phyloP scores from a whole-genome alignment of 306 rosid species.

The Fragaria nilgerrensis region DNA sequence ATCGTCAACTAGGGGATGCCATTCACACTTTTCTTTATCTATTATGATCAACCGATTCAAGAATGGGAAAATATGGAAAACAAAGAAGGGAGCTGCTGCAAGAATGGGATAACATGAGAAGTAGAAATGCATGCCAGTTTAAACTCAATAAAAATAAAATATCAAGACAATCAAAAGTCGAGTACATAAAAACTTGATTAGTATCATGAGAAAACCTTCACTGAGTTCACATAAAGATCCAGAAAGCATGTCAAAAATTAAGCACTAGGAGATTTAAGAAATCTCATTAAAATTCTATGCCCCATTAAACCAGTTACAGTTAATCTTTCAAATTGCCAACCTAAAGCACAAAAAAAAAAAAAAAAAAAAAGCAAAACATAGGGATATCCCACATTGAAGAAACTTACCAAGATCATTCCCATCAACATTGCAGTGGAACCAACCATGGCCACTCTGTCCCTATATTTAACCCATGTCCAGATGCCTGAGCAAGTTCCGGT shows the following conservation, averaged over 20 bases:
- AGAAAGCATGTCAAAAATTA: neutral
- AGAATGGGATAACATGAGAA: neutral
- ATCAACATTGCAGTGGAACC: constrained; percentile 90
- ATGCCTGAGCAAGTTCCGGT: constrained; percentile 93
- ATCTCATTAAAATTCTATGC: neutral
- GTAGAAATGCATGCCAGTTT: neutral
- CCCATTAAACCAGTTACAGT: neutral
- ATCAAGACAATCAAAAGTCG: neutral
- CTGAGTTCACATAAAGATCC: neutral
- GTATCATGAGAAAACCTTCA: neutral
- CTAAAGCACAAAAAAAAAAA: neutral
- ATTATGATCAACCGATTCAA: neutral
- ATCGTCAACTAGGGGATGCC: neutral
- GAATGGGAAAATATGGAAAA: neutral
- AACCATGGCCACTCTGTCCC: constrained; percentile 76
- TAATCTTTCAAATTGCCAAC: neutral
- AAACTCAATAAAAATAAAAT: neutral
- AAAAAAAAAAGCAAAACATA: neutral
- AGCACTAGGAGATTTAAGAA: neutral
- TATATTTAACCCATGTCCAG: constrained; percentile 88
- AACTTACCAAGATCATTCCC: constrained; percentile 95
- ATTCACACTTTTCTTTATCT: neutral
- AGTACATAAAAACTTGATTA: neutral
- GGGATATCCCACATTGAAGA: neutral
- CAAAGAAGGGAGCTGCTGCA: neutral